Conservation (phyloP, 345 rosid species). For the Anastatica hierochuntica region DNA sequence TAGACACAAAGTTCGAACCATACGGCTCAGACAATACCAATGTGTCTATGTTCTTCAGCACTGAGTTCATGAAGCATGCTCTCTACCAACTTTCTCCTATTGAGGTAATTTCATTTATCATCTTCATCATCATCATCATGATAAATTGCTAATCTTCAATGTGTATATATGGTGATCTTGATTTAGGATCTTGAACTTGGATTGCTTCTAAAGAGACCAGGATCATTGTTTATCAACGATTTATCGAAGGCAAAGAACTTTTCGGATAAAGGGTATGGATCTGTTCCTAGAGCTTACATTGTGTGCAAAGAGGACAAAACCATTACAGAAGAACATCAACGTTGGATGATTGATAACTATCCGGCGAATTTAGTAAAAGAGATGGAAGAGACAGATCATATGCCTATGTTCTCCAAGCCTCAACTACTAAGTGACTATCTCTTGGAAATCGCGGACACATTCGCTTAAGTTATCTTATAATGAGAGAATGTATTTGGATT, state of each 20-base stretch:
- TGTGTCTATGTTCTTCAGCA: slow-evolving; percentile 13
- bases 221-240: slow-evolving; percentile 27
- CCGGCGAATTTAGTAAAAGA: slow-evolving; percentile 24
- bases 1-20: slow-evolving; percentile 16
- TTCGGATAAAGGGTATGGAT: slow-evolving; percentile 26
- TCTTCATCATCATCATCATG: too few species aligned
- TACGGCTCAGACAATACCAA: slow-evolving; percentile 15
- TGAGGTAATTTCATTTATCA: slow-evolving; percentile 18
- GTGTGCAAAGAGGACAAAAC: slow-evolving; percentile 29
- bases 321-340: slow-evolving; percentile 19
- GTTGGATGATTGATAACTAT: slow-evolving; percentile 33
- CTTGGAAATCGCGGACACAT: too few species aligned
- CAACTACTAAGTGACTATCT: too few species aligned
- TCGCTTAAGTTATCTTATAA: too few species aligned
- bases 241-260: slow-evolving; percentile 21
- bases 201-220: slow-evolving; percentile 28
- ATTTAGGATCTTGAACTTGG: slow-evolving; percentile 36
- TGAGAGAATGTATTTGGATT: too few species aligned
- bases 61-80: slow-evolving; percentile 14
- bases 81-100: slow-evolving; percentile 24
- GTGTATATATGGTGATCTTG: too few species aligned
- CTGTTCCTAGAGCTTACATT: slow-evolving; percentile 25
- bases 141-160: too few species aligned
- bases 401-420: slow-evolving; percentile 40
- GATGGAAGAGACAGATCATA: slow-evolving; percentile 34